Evolutionary conservation across 257 asterid genomes (phyloP).

Genomic region (Solanum virginianum): DNA sequence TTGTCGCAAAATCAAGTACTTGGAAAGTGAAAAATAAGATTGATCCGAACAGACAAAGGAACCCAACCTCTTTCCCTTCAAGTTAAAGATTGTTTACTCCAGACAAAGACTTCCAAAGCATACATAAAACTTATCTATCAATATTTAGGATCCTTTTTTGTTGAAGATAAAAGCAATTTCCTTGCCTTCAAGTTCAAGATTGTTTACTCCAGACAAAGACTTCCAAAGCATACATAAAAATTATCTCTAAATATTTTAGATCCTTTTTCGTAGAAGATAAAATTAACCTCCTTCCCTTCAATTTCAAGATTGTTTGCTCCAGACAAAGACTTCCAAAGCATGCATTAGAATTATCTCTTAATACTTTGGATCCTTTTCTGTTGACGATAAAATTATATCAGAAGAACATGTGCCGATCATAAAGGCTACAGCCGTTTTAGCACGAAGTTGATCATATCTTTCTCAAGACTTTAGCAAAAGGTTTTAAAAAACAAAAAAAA

Average conservation of each 20-base stretch:
- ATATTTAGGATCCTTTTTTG: neutral
- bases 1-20: neutral
- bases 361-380: neutral
- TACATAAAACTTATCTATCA: neutral
- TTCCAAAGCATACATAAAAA: neutral
- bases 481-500: too few species aligned
- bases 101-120: neutral
- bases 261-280: neutral
- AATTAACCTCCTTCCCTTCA: neutral
- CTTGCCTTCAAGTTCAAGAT: neutral
- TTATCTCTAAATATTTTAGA: neutral
- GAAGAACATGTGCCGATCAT: neutral
- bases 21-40: neutral
- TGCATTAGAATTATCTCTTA: neutral
- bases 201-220: neutral
- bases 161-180: neutral
- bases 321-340: neutral
- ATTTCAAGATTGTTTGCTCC: neutral
- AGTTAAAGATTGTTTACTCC: neutral
- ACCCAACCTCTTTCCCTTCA: neutral
- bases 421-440: neutral
- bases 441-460: neutral
- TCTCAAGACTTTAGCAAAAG: neutral
- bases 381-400: neutral
- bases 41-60: neutral